Percentiles rank a stretch among this genome's conserved stretches.
phyloP scores from a whole-genome alignment of 2,329 filamentous ascomycete genomes.

The Aspergillus flavus region DNA sequence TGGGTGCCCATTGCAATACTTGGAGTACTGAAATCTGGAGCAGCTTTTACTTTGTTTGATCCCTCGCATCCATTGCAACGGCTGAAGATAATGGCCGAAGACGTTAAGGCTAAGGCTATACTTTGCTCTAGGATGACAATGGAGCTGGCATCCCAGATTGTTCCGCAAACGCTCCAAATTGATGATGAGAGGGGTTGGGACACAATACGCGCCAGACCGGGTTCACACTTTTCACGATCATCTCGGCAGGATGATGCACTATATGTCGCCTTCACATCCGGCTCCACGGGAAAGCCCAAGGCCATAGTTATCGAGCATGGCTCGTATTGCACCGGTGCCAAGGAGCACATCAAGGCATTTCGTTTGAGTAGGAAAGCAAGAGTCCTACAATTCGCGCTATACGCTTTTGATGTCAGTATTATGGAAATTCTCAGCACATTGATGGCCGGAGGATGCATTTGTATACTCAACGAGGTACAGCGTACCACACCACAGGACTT shows the following conservation, averaged over 20 bases:
- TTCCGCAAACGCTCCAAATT: background rate
- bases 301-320: constrained; percentile 61
- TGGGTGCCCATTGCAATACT: background rate
- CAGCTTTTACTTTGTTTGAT: background rate
- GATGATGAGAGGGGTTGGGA: background rate
- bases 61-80: background rate
- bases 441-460: constrained; percentile 31
- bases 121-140: background rate
- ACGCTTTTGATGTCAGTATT: constrained; percentile 41
- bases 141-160: background rate
- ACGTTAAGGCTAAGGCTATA: background rate
- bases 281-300: constrained; percentile 39
- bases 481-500: constrained; percentile 18
- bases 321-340: constrained; percentile 54
- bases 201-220: too few species aligned
- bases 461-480: constrained; percentile 52
- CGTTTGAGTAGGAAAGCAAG: constrained; percentile 49
- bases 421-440: constrained; percentile 25
- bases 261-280: background rate
- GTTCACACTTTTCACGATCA: background rate
- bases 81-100: background rate
- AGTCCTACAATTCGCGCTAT: constrained; percentile 38
- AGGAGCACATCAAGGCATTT: constrained; percentile 21
- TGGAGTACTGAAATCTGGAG: background rate
- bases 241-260: background rate